Conservation (phyloP, 2,329 filamentous ascomycete genomes). For the Calonectria hawksworthii region DNA sequence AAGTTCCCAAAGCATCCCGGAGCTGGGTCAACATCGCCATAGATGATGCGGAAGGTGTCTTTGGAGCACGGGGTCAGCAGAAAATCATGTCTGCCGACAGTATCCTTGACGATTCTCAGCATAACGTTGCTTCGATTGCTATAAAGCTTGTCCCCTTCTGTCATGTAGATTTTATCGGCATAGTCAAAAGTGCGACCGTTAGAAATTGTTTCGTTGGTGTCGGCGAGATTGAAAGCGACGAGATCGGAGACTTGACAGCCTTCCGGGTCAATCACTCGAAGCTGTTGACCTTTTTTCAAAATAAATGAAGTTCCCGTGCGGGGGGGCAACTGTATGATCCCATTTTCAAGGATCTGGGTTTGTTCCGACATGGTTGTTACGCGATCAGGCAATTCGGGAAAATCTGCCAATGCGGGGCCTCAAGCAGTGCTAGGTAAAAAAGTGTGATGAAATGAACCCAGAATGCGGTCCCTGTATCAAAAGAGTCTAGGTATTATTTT, state of each 20-base stretch:
- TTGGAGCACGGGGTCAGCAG: slow-evolving; percentile 10
- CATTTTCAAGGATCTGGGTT: neutral
- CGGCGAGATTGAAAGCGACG: neutral
- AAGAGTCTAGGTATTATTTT: too few species aligned
- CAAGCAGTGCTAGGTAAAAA: neutral
- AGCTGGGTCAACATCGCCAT: slow-evolving; percentile 9
- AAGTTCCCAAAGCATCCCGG: slow-evolving; percentile 14
- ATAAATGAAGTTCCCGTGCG: neutral
- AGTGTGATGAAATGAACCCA: neutral
- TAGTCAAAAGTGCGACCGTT: slow-evolving; percentile 18
- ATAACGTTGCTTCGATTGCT: slow-evolving; percentile 19
- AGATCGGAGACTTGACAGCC: slow-evolving; percentile 15
- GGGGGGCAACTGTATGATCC: neutral
- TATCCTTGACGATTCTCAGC: slow-evolving; percentile 8
- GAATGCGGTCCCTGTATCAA: neutral
- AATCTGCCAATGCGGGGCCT: neutral
- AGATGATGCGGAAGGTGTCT: slow-evolving; percentile 20
- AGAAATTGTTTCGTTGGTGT: slow-evolving; percentile 1
- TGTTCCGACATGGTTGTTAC: neutral
- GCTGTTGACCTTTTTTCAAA: neutral
- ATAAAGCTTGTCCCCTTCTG: neutral
- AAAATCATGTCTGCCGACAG: slow-evolving; percentile 1
- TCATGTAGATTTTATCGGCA: slow-evolving; percentile 12
- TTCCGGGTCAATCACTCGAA: neutral
- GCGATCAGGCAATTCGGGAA: neutral